These are phyloP conservation scores for Fusarium drepaniforme DNA, from an alignment of 2,329 filamentous ascomycete genomes.

Conservation along the genomic window DNA sequence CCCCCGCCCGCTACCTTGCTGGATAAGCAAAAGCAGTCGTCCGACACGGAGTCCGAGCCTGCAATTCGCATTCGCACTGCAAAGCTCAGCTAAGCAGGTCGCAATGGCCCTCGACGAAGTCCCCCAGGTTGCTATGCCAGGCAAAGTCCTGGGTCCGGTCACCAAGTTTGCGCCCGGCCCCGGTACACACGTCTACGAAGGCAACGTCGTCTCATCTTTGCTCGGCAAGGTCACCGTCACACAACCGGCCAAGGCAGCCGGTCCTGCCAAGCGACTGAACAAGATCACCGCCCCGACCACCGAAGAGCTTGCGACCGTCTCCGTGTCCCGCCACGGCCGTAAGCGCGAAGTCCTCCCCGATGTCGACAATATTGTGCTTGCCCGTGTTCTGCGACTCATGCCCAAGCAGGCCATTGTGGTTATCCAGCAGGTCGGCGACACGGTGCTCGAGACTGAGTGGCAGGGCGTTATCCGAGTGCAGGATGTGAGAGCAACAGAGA, in stretches of 20 bases:
- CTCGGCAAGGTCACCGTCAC: constrained; percentile 76
- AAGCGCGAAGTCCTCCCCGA: constrained; percentile 83
- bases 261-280: constrained; percentile 69
- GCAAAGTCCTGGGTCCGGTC: constrained; percentile 79
- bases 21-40: constrained; percentile 15
- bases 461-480: constrained; percentile 88
- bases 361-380: constrained; percentile 84
- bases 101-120: constrained; percentile 49
- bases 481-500: constrained; percentile 94
- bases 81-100: constrained; percentile 27
- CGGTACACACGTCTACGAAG: constrained; percentile 85
- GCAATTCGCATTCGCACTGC: background rate
- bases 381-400: constrained; percentile 86
- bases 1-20: constrained; percentile 5
- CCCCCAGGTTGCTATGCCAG: constrained; percentile 79
- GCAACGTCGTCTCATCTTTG: constrained; percentile 84
- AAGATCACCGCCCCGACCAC: constrained; percentile 63
- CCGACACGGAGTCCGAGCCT: constrained; percentile 13
- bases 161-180: constrained; percentile 78
- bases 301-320: constrained; percentile 64
- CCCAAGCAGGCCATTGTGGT: constrained; percentile 87
- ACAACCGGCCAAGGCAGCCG: constrained; percentile 59
- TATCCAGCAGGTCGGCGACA: constrained; percentile 84
- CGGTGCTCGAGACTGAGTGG: constrained; percentile 82
- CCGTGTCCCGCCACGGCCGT: constrained; percentile 62